Percentiles rank a stretch among this genome's conserved stretches.
Evolutionary conservation across 768 basidiomycete species (phyloP).

Genomic region (Lyophyllum decastes): DNA sequence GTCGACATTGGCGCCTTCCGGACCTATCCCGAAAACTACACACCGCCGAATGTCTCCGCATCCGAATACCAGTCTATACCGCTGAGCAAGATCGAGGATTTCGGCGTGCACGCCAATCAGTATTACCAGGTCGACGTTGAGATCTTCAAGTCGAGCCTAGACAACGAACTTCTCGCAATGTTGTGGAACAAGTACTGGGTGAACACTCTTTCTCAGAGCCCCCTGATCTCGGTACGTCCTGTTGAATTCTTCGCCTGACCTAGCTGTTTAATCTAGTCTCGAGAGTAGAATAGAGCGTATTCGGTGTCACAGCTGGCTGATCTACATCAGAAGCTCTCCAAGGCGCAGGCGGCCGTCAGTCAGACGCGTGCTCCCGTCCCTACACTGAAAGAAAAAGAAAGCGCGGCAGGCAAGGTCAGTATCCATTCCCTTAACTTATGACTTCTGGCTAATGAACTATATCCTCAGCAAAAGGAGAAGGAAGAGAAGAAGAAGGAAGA

Average conservation of each 20-base stretch:
- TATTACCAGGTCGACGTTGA: conserved; percentile 95
- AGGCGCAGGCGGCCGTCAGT: conserved; percentile 60
- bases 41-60: conserved; percentile 66
- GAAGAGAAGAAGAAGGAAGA: conserved; percentile 87
- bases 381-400: conserved; percentile 52
- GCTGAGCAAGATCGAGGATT: conserved; percentile 96
- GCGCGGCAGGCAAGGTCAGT: conserved; percentile 43
- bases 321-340: conserved; percentile 85
- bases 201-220: conserved; percentile 91
- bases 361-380: conserved; percentile 62
- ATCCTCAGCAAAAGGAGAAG: conserved; percentile 46
- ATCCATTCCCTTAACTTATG: background rate
- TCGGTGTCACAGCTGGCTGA: conserved; percentile 90
- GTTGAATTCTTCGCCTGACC: background rate
- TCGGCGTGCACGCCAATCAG: conserved; percentile 95
- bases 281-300: conserved; percentile 86
- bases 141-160: conserved; percentile 91
- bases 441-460: background rate
- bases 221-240: conserved; percentile 76
- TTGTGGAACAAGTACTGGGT: conserved; percentile 99
- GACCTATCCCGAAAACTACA: conserved; percentile 95
- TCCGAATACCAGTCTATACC: conserved; percentile 97
- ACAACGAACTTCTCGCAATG: conserved; percentile 83
- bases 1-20: conserved; percentile 99
- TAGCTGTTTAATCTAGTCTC: background rate